Base-by-base conservation (phyloP, 257 asterid genomes). In the Schizonepeta tenuifolia region DNA sequence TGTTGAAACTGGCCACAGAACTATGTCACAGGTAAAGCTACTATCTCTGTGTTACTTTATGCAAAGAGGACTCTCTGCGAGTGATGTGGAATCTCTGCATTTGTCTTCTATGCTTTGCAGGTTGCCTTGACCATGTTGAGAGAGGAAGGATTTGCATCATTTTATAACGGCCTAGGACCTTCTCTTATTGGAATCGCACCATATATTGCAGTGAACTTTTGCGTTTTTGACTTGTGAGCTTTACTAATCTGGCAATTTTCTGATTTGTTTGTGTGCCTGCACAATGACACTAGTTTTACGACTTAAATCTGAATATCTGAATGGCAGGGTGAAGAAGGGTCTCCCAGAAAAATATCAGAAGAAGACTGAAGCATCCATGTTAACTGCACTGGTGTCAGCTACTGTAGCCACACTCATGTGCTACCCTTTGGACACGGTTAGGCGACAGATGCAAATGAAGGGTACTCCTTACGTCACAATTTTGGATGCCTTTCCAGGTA, bases 381-480 rank as follows among this genome's bases (percentile, higher is more conserved):
- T 69, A 65, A 91, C 96, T 40, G 96, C 94, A 20, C 77, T 94
- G 79, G 83, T 89, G 24, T 89, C 97, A n/a, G 99, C 99, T 46
- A 83, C 96, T 49, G 87, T 91, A 54, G 99, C 99, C 71, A 91
- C 99, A 7, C 79, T 88, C 60, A 75, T 82, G 84, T 94, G 98
- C 83, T 94, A 94, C 83, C 99, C 99, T 62, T 76, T 94, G 89
- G 99, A 91, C 83, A 94, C 99, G 3, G 89, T 88, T 44, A 82
- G 99, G 78, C 79, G 98, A 63, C 99, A 94, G 84, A 91, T 94
- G 99, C 99, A 94, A 81, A 89, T 94, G 99, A 94, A 75, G 87
- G 95, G 96, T 72, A 82, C 89, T 10, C 98, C 99, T 41, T 94
- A 88, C 74, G 58, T 43, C 69, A 81, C 96, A 9, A 63, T 94